A percentile compares a stretch with the other conserved stretches of the same genome.
These are phyloP conservation scores for Lonicera japonica DNA, from an alignment of 129 eudicot genomes.

Conservation along the genomic window DNA sequence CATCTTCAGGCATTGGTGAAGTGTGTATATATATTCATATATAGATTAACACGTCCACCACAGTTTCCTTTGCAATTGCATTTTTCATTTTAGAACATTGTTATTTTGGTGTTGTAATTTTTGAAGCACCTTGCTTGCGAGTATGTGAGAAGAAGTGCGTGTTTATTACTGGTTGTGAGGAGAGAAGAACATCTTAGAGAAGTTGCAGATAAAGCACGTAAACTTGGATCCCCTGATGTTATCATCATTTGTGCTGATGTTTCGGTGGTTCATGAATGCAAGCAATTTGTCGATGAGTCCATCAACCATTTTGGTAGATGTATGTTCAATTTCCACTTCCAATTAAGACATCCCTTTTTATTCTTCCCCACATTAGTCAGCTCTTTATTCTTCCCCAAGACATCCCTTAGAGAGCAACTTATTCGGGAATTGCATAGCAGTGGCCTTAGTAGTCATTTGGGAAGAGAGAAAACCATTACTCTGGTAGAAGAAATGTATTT, in stretches of 20 bases:
- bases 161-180: constrained; percentile 51
- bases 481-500: no score
- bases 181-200: constrained; percentile 28
- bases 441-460: no score
- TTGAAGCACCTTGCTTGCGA: constrained; percentile 28
- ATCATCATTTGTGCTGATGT: constrained; percentile 42
- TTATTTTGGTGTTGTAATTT: not conserved
- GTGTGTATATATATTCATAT: no score
- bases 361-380: no score
- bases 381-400: no score
- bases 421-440: no score
- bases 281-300: constrained; percentile 30
- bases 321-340: no score
- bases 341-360: no score
- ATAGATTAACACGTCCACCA: no score
- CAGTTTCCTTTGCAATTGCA: not conserved
- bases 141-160: constrained; percentile 50
- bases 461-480: no score
- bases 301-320: constrained; percentile 54
- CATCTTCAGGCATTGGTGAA: not conserved
- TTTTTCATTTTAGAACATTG: no score
- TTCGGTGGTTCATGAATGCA: constrained; percentile 44
- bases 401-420: no score
- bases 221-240: constrained; percentile 51
- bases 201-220: constrained; percentile 37